phyloP scores from a whole-genome alignment of 1,284 basidiomycete species.

The Meripilus lineatus region DNA sequence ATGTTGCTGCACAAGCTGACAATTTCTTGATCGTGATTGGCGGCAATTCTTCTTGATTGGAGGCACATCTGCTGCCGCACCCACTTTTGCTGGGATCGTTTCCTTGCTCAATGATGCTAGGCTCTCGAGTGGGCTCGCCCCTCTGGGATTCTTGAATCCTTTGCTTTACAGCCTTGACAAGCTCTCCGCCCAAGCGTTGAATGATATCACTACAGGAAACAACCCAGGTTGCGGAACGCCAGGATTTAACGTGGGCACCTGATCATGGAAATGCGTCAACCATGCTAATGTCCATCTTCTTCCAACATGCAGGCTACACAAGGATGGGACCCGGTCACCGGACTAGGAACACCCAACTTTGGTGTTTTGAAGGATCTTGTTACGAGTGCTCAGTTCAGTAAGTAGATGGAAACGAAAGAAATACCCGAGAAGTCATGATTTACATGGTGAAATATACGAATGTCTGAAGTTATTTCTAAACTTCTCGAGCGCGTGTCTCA shows the following conservation, averaged over 20 bases:
- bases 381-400: too few species aligned
- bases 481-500: too few species aligned
- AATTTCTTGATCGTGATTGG: conserved; percentile 25
- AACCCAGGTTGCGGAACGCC: conserved; percentile 26
- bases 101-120: conserved; percentile 52
- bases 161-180: conserved; percentile 32
- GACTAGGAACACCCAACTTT: conserved; percentile 27
- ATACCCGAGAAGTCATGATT: too few species aligned
- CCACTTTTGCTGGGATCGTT: conserved; percentile 46
- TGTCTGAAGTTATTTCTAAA: too few species aligned
- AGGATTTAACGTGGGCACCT: conserved; percentile 27
- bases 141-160: conserved; percentile 48
- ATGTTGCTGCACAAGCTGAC: conserved; percentile 37
- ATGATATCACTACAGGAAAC: conserved; percentile 36
- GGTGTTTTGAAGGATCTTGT: conserved; percentile 18
- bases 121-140: conserved; percentile 34
- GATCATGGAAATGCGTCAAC: too few species aligned
- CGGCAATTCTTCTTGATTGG: conserved; percentile 29
- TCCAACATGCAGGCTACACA: conserved; percentile 23
- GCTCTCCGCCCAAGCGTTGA: conserved; percentile 30
- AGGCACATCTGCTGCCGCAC: conserved; percentile 52
- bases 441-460: too few species aligned
- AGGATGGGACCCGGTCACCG: conserved; percentile 35
- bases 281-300: not conserved
- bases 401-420: too few species aligned